A percentile compares a stretch with the other conserved stretches of the same genome.
These are phyloP conservation scores for Talinum fruticosum DNA, from an alignment of 148 eudicot species.

Conservation along the genomic window DNA sequence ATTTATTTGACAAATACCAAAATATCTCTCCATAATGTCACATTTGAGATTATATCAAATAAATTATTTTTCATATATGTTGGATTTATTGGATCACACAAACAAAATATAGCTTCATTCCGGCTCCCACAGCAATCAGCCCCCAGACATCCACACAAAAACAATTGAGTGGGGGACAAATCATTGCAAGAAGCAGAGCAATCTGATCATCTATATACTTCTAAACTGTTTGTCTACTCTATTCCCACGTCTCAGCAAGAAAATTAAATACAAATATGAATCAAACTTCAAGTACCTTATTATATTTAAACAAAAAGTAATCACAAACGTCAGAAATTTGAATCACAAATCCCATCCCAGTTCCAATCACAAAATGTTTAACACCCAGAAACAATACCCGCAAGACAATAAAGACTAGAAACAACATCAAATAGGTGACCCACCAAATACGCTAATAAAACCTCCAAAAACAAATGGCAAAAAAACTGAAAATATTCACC, in stretches of 20 bases:
- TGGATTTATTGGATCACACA: no score
- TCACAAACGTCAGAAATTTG: background rate
- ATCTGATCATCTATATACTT: background rate
- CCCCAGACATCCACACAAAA: background rate
- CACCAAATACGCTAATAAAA: background rate
- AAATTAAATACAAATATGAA: background rate
- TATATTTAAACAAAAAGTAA: background rate
- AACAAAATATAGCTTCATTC: background rate
- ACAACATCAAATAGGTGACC: background rate
- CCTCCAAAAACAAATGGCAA: background rate
- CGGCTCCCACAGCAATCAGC: background rate
- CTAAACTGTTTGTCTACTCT: background rate
- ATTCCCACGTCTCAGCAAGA: background rate
- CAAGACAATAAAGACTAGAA: background rate
- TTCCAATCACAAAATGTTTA: background rate
- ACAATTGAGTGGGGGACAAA: no score
- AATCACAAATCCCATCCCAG: background rate
- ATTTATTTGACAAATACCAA: background rate
- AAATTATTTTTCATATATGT: background rate
- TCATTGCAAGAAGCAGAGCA: no score
- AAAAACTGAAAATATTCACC: conserved; percentile 30
- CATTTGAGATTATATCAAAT: background rate
- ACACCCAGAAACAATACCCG: conserved; percentile 1
- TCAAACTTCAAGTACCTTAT: background rate
- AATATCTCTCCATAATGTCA: background rate